Conservation (phyloP, 257 asterid species). For the Pogostemon cablin region DNA sequence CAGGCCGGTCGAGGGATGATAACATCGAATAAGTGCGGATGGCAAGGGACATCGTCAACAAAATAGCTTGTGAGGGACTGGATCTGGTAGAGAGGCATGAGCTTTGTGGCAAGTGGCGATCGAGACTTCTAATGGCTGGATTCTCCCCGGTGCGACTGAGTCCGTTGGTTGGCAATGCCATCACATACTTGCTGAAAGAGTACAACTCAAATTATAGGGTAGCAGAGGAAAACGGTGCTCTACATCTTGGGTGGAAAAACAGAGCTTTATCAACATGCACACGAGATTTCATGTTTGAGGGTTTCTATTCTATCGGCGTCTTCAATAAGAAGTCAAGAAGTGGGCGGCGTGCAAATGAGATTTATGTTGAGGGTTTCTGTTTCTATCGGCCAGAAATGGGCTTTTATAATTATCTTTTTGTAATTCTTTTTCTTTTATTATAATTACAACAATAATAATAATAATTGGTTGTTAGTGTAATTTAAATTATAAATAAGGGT, state of each 20-base stretch:
- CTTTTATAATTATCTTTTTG: no score
- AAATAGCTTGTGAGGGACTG: constrained; percentile 75
- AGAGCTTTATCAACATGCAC: constrained; percentile 53
- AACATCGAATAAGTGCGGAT: constrained; percentile 72
- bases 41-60: constrained; percentile 79
- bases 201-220: constrained; percentile 58
- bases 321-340: no score
- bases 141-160: constrained; percentile 60
- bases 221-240: constrained; percentile 57
- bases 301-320: no score
- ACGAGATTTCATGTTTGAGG: no score
- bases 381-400: no score
- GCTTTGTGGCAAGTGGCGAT: constrained; percentile 75
- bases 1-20: constrained; percentile 70
- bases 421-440: no score
- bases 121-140: constrained; percentile 75
- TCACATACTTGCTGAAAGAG: constrained; percentile 57
- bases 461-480: no score
- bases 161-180: constrained; percentile 53
- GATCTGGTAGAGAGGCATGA: constrained; percentile 91
- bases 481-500: no score
- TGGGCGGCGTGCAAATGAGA: no score
- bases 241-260: constrained; percentile 85
- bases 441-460: no score
- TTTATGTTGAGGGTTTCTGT: no score